Evolutionary conservation across 345 rosid genomes (phyloP), one percentile per base, ranked within the genome.

Genomic region (Litchi chinensis): DNA sequence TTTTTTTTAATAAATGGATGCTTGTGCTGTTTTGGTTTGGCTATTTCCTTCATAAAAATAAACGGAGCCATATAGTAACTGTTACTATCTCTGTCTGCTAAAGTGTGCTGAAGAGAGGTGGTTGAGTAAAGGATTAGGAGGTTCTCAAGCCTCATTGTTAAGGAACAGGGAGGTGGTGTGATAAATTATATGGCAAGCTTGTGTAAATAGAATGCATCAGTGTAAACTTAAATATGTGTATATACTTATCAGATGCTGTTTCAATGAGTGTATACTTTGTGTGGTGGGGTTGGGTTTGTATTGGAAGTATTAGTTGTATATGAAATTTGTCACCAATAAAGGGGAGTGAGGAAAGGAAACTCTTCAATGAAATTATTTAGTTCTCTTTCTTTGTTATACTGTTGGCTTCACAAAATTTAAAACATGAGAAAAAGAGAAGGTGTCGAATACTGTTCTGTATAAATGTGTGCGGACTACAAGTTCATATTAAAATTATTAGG

Each of bases 21-120:
- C 64, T 11, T 74, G 40, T 52, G 46, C 54, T 68, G 41, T 2
- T 26, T 77, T 12, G 60, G 79, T 22, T 56, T 41, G 26, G n/a
- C 32, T 68, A 4, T 16, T 41, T 77, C 46, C 41, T 52, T 57
- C 21, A 18, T 26, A 39, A 77, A 40, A 22, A 22, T 43, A 74
- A 24, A 75, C 24, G 3, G 37, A 32, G 37, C 37, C 2, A 32
- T 32, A 32, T 32, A 32, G 3, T 32, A 32, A 3, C 37, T 32
- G 37, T 32, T 2, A 32, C 37, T 32, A 32, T 32, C 3, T 32
- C 37, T 32, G 37, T 32, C 37, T 32, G 1, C 37, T 32, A 32
- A 32, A 32, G 37, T 32, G 37, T 32, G 37, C 2, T 32, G 37
- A 32, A 32, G 37, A 32, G 37, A 32, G 4, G 2, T 1, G 37